Conservation (phyloP, 768 basidiomycete species). For the Panaeolus papilionaceus region DNA sequence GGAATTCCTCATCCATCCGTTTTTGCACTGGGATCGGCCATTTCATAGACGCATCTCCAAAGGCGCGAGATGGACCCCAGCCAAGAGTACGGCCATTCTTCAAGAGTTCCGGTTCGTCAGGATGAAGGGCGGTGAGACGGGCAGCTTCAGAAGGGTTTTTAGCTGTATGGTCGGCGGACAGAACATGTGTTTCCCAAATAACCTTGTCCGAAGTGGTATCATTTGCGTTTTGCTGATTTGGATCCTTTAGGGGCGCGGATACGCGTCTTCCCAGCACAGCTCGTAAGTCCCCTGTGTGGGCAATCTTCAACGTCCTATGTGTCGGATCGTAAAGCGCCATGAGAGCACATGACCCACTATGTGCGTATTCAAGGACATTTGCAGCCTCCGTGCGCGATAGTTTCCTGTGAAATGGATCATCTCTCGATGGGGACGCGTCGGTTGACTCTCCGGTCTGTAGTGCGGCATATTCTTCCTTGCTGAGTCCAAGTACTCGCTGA, state of each 20-base stretch:
- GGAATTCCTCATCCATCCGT: conserved; percentile 37
- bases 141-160: conserved; percentile 44
- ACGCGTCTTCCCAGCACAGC: conserved; percentile 53
- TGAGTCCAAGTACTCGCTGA: conserved; percentile 29
- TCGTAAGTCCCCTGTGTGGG: conserved; percentile 53
- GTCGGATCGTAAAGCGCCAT: conserved; percentile 50
- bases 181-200: conserved; percentile 45
- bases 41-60: conserved; percentile 53
- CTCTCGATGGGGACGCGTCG: conserved; percentile 18
- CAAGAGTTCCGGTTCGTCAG: conserved; percentile 41
- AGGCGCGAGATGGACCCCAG: conserved; percentile 48
- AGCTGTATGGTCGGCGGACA: conserved; percentile 49
- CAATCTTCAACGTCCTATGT: conserved; percentile 44
- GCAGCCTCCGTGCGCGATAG: conserved; percentile 35
- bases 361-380: conserved; percentile 38
- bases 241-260: conserved; percentile 18
- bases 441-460: conserved; percentile 19
- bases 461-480: conserved; percentile 12
- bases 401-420: conserved; percentile 10
- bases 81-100: conserved; percentile 45
- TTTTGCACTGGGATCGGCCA: conserved; percentile 46
- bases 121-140: conserved; percentile 45
- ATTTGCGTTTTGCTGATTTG: background rate
- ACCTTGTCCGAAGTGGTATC: conserved; percentile 14
- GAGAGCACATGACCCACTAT: conserved; percentile 50